Evolutionary conservation across 1,284 basidiomycete genomes (phyloP), one percentile per base, ranked within the genome.

Genomic region (Meira miltonrushii): DNA sequence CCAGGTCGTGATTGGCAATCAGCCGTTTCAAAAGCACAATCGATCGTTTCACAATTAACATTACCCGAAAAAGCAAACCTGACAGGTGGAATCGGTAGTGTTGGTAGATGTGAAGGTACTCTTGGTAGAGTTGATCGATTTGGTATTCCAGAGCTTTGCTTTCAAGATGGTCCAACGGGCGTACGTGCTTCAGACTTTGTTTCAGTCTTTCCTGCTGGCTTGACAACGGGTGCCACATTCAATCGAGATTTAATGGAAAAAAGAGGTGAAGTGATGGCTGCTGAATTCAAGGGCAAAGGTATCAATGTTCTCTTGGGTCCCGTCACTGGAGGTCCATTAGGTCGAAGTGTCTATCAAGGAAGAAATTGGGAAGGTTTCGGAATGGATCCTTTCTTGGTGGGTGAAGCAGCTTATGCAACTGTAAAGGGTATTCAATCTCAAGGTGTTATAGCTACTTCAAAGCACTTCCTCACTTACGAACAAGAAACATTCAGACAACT

Each of bases 211-310:
- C 87, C 88, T 9, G 83, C 87, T 19, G 87, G 82, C 13, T 85
- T 89, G 79, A 89, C 88, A 71, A 83, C 82, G 9, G 88, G 86
- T 6, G 81, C 87, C 11, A 88, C 88, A 1, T 84, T 81, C 78
- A 87, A 88, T 74, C 84, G 86, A 51, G 83, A 84, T 15, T 80
- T 92, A 39, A 85, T 92, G 47, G 86, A 88, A 60, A 77, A 81
- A 17, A 85, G 90, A 38, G 90, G 88, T 15, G 68, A 84, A 10
- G 86, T 84, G 55, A 86, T 92, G 84, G 90, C 89, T 38, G 74
- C 81, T 49, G 90, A 94, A 79, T 86, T 87, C 79, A 82, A 83
- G 61, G 86, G 83, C 39, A 91, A 92, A 75, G 91, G 91, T 46
- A 86, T 87, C 58, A 84, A 93, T 71, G 82, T 88, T 58, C 83